Evolutionary conservation across 73 alveolate genomes (phyloP), one percentile per base, ranked within the genome.

Genomic region (Diophrys sp.): DNA sequence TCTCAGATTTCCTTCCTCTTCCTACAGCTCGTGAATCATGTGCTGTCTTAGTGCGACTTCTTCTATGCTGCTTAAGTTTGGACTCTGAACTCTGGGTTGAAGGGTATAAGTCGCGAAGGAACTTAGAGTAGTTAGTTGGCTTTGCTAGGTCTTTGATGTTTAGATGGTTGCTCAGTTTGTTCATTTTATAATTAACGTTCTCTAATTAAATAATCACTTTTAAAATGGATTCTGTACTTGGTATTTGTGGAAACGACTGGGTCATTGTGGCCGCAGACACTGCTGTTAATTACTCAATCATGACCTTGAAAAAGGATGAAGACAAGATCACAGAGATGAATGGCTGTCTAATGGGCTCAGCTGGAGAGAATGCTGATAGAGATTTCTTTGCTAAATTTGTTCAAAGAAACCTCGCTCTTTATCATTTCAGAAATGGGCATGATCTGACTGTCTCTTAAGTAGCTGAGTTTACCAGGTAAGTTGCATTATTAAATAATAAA

Each of bases 291-390:
- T 56, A 82, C 62, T 89, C 96, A 44, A 92, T 92, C 73, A 81
- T 92, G 80, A 92, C 88, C 33, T 87, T 92, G 23, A 84, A 84
- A 28, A 31, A 86, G 66, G 84, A 83, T 24, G 99, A 95, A 66
- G 97, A 90, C 71, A 95, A 95, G 87, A 87, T 85, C 73, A 31
- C 82, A 18, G 57, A 74, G 68, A 79, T 95, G 69, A 90, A 93
- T 75, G 78, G 89, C 57, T 90, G 90, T 74, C 74, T 95, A 23
- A 70, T 95, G 69, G 98, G 96, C n/a, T 67, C 96, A 25, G 86
- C 94, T 23, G 99, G 99, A 1, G 99, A 95, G 68, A 87, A 82
- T n/a, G 83, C 95, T 29, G 97, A 91, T 69, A 87, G 98, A 75
- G 82, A 88, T 56, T 68, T 83, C 56, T 95, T 91, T 85, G 55